These are phyloP conservation scores for Nosema granulosis DNA, from an alignment of 371 early-diverging fungal genomes.

Conservation along the genomic window DNA sequence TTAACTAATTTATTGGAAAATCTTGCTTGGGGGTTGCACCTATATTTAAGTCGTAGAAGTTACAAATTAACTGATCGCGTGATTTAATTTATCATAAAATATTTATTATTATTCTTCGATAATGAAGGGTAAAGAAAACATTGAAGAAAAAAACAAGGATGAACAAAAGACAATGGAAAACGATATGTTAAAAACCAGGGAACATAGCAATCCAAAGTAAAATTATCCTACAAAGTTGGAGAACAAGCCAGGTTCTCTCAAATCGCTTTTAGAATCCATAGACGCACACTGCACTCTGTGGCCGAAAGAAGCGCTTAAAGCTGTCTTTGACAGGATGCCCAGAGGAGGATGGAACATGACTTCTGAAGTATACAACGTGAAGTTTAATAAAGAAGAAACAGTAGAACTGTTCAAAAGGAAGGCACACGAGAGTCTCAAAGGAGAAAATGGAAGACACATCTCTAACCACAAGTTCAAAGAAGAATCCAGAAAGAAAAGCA, in stretches of 20 bases:
- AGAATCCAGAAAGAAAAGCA: too few relatives aligned
- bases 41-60: too few relatives aligned
- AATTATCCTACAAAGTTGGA: not conserved
- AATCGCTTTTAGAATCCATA: not conserved
- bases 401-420: constrained; percentile 1
- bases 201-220: not conserved
- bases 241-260: not conserved
- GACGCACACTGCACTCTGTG: not conserved
- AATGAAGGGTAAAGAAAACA: not conserved
- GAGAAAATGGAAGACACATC: too few relatives aligned
- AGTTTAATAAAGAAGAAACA: not conserved
- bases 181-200: not conserved
- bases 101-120: too few relatives aligned
- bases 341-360: constrained; percentile 2
- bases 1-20: too few relatives aligned
- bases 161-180: not conserved
- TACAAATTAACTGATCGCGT: too few relatives aligned
- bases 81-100: too few relatives aligned
- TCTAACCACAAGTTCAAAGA: too few relatives aligned
- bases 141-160: not conserved
- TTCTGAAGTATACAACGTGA: not conserved
- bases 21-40: too few relatives aligned
- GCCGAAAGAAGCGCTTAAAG: not conserved
- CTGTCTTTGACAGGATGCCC: not conserved
- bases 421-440: constrained; percentile 2